phyloP scores from a whole-genome alignment of 306 rosid genomes.

The Corylus heterophylla region DNA sequence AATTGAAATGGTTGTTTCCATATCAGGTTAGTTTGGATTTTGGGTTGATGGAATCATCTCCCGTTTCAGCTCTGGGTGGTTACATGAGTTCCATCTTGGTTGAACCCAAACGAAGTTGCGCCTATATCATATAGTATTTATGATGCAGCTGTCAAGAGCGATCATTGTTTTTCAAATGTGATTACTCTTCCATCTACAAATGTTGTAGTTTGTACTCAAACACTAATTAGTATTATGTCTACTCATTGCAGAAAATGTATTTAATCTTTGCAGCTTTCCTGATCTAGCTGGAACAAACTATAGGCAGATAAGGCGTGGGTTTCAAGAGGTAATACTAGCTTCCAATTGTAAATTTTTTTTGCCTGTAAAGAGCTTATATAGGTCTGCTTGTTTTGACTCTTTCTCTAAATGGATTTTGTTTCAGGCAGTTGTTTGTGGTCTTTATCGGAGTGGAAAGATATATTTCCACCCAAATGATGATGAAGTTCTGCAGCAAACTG shows the following conservation, averaged over 20 bases:
- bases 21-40: background rate
- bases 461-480: slow-evolving; percentile 81
- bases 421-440: slow-evolving; percentile 92
- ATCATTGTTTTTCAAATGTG: background rate
- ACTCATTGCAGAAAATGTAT: slow-evolving; percentile 82
- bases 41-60: slow-evolving; percentile 6
- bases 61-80: slow-evolving; percentile 6
- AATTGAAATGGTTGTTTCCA: background rate
- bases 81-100: background rate
- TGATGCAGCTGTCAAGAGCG: background rate
- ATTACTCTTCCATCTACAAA: slow-evolving; percentile 10
- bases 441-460: slow-evolving; percentile 77
- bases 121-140: background rate
- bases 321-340: slow-evolving; percentile 60
- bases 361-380: background rate
- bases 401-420: slow-evolving; percentile 35
- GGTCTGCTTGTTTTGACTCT: slow-evolving; percentile 9
- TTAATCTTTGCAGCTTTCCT: slow-evolving; percentile 72
- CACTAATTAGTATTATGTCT: slow-evolving; percentile 29
- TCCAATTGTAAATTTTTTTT: slow-evolving; percentile 21
- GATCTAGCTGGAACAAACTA: slow-evolving; percentile 64
- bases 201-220: slow-evolving; percentile 19
- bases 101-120: background rate
- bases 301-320: slow-evolving; percentile 59
- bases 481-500: slow-evolving; percentile 74